phyloP scores from a whole-genome alignment of 73 alveolate species.

The Paramecium primaurelia region DNA sequence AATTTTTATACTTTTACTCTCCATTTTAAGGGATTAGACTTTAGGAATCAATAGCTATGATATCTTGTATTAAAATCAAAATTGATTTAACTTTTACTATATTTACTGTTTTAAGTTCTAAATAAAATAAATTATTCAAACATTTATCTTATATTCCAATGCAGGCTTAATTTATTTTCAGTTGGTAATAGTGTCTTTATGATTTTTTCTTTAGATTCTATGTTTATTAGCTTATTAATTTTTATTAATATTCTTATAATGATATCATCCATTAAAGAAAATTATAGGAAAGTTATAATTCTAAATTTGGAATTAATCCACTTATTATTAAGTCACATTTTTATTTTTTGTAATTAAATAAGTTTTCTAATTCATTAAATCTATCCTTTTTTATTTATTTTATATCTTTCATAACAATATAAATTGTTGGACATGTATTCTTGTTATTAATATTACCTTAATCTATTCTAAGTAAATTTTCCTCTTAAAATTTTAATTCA shows the following conservation, averaged over 20 bases:
- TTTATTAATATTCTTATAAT: background rate
- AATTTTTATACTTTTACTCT: background rate
- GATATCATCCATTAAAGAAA: background rate
- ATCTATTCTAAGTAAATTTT: background rate
- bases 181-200: background rate
- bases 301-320: background rate
- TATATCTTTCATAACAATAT: background rate
- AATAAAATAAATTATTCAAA: background rate
- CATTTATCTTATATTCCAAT: background rate
- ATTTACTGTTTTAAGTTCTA: background rate
- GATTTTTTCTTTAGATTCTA: background rate
- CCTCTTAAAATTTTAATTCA: background rate
- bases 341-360: background rate
- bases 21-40: background rate
- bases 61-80: background rate
- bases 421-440: background rate
- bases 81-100: background rate
- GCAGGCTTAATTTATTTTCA: background rate
- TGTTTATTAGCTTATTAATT: background rate
- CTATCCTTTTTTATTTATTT: background rate
- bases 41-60: background rate
- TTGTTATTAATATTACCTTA: background rate
- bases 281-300: background rate
- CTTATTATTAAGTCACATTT: background rate
- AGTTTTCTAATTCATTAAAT: background rate